Percentiles rank a stretch among this genome's conserved stretches.
phyloP scores from a whole-genome alignment of 1,284 basidiomycete genomes.

The Rhodotorula sp. region DNA sequence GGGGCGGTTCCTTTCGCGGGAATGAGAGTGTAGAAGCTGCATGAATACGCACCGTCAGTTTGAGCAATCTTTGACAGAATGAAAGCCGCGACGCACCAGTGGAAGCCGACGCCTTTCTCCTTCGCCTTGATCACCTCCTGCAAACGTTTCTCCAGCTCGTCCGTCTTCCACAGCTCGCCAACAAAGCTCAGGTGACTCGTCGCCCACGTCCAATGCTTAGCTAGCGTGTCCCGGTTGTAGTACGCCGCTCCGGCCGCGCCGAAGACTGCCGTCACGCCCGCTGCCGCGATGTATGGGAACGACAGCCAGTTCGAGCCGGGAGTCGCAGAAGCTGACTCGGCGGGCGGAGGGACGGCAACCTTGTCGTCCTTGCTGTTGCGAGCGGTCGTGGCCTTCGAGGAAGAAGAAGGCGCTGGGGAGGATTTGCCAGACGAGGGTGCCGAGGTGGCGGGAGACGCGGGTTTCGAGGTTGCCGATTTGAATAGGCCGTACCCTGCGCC shows the following conservation, averaged over 20 bases:
- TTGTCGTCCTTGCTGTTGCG: background rate
- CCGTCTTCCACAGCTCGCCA: slow-evolving; percentile 38
- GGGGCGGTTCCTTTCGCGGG: slow-evolving; percentile 13
- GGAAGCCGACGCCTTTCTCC: slow-evolving; percentile 32
- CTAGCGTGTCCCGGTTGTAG: slow-evolving; percentile 31
- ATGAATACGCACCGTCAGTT: background rate
- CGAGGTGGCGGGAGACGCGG: no score
- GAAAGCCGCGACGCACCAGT: slow-evolving; percentile 22
- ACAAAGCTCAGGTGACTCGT: slow-evolving; percentile 40
- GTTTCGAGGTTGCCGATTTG: slow-evolving; percentile 3
- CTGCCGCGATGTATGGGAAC: slow-evolving; percentile 13
- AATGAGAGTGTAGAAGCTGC: slow-evolving; percentile 38
- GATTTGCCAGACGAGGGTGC: background rate
- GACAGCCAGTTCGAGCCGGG: slow-evolving; percentile 16
- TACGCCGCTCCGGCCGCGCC: slow-evolving; percentile 32
- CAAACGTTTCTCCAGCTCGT: slow-evolving; percentile 27
- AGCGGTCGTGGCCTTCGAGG: background rate
- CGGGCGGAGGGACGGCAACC: slow-evolving; percentile 1
- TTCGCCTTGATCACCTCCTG: slow-evolving; percentile 8
- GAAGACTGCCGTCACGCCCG: slow-evolving; percentile 14
- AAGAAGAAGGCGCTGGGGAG: background rate
- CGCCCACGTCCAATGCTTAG: slow-evolving; percentile 33
- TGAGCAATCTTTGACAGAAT: background rate
- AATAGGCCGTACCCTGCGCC: slow-evolving; percentile 31
- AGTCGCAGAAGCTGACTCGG: slow-evolving; percentile 10